Base-by-base conservation (phyloP, 768 basidiomycete species). In the Lyophyllum atratum region DNA sequence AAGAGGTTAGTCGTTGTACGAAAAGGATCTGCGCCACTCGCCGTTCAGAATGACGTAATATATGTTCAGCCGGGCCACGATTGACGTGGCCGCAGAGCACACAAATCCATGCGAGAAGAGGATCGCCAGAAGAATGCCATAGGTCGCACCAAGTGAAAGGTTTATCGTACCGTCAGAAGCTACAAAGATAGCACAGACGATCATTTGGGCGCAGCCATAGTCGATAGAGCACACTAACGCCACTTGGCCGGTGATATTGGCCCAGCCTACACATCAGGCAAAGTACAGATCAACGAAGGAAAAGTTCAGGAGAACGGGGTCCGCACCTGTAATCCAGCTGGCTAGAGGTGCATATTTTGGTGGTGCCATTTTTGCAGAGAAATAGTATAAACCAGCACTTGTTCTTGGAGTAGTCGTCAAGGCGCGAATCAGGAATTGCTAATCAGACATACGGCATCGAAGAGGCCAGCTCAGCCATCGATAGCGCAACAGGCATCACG, bases 161-260 rank as follows among this genome's bases (percentile, higher is more conserved):
- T 79, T 72, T 21, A 76, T 72, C 12, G 73, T 68, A 14, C 85
- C 86, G 60, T 86, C 75, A 4, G 85, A 80, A 34, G 74, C 74
- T 1, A 90, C 86, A 10, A 83, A 77, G 39, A 90, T 81, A 1
- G 86, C 87, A 9, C 85, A 86, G 12, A 87, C 81, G 55, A 90
- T 88, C 88, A 90, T 90, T 69, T 90, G 86, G 7, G 88, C 88
- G 58, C 87, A 89, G 21, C 86, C 88, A 58, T 84, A 89, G 65
- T 90, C 89, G 52, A 90, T 90, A 6, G 85, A 87, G 64, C 86
- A 88, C 44, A 90, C 86, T 6, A 89, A 79, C 1, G 85, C 78
- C 17, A 76, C 66, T 56, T 77, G 87, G 25, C 88, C 88, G 12
- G 87, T 89, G 40, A 89, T 79, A 60, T 90, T 90, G 14, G 87